Base-by-base conservation (phyloP, 2,329 filamentous ascomycete species). In the Coleophoma eucalyptorum region DNA sequence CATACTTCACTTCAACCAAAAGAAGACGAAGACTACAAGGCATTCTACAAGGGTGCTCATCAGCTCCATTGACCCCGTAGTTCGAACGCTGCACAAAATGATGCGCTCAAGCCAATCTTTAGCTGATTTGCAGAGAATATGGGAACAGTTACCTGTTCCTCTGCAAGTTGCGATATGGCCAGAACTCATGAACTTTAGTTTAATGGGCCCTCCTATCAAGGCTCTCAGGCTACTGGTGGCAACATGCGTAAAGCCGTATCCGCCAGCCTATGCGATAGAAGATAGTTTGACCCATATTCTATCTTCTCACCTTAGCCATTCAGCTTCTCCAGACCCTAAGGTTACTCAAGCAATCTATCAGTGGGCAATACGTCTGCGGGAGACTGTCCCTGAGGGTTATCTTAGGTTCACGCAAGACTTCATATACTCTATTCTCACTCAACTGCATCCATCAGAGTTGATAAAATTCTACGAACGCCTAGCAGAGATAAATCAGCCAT, bases 271-370 rank as follows among this genome's bases (percentile, higher is more conserved):
- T 34, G 54, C 50, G 31, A 43, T 64, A 11, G 46, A 53, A 5
- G 57, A 63, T 43, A 47, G 46, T 50, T 46, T 65, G 15, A 57
- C 60, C 38, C 63, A 48, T 41, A 53, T 65, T 19, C 49, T 60
- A 16, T 50, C 45, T n/a, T 35, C 53, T 40, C 53, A 58, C 44
- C 49, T 60, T 32, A 16, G 38, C 10, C 16, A 53, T 40, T n/a
- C 38, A 42, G 31, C 13, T 16, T 16, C n/a, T 18, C 31, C 16
- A 11, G 35, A 43, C n/a, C 41, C 40, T 31, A 46, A 19, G 26
- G 32, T 42, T 11, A 46, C 50, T 20, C 33, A 15, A 38, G n/a
- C 45, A 21, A 37, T 55, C 31, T 51, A 49, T 34, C 18, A 19
- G n/a, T 50, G 5, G 21, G 26, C 15, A 18, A 48, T 31, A 35